These are phyloP conservation scores for Globisporangium camurandrum DNA, from an alignment of 352 stramenopile genomes.

Conservation along the genomic window DNA sequence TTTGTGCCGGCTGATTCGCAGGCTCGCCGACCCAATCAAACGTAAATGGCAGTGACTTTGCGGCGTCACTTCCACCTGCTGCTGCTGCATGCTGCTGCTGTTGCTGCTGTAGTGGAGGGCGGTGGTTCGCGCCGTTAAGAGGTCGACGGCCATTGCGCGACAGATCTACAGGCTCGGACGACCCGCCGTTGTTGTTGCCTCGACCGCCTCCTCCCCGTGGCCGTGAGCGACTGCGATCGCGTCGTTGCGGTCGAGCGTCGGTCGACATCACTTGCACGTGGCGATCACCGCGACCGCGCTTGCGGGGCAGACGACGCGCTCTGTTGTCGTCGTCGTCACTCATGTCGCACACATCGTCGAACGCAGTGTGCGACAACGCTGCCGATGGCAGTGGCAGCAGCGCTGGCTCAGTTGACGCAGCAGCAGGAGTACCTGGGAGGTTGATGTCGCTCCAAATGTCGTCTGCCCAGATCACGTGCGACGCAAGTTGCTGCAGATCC, in stretches of 20 bases:
- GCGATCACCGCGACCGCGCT: constrained; percentile 4
- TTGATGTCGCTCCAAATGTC: constrained; percentile 56
- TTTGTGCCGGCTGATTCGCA: too few species aligned
- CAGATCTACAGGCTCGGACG: too few species aligned
- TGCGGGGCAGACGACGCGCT: neutral
- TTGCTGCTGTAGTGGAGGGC: too few species aligned
- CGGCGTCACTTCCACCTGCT: too few species aligned
- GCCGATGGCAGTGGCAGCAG: neutral
- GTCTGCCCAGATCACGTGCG: constrained; percentile 67
- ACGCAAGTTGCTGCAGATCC: constrained; percentile 70
- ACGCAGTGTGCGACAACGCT: neutral
- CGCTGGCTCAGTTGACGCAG: neutral
- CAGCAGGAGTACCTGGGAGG: constrained; percentile 8
- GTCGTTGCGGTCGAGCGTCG: constrained; percentile 5
- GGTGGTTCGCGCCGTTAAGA: too few species aligned
- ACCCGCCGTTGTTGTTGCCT: too few species aligned
- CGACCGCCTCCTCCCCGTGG: too few species aligned
- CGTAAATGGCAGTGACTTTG: too few species aligned
- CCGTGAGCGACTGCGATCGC: constrained; percentile 8
- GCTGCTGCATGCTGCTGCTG: neutral
- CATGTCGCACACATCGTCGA: neutral
- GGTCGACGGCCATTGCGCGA: too few species aligned
- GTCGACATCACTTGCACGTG: constrained; percentile 12
- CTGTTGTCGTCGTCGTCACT: constrained; percentile 5
- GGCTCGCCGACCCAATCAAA: too few species aligned